These are phyloP conservation scores for Boletus rubroflammeus DNA, from an alignment of 768 basidiomycete genomes.

Conservation along the genomic window DNA sequence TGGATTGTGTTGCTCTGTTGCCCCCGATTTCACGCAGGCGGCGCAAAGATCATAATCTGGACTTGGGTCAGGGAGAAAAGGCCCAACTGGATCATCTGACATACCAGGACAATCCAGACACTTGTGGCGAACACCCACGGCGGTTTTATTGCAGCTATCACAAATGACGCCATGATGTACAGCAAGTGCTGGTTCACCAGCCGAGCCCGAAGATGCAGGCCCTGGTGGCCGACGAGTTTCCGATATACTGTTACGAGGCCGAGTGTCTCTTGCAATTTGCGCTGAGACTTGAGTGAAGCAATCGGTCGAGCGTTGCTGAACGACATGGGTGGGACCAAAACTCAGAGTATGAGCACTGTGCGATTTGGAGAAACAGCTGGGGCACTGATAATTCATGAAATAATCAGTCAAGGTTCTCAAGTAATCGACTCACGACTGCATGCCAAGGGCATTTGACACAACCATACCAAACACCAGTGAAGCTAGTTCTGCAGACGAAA, in stretches of 20 bases:
- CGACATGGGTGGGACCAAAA: slow-evolving; percentile 30
- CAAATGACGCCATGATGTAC: slow-evolving; percentile 61
- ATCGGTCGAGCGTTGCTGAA: slow-evolving; percentile 15
- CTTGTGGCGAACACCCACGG: slow-evolving; percentile 72
- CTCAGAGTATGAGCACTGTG: slow-evolving; percentile 28
- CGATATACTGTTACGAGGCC: background rate
- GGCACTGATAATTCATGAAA: slow-evolving; percentile 22
- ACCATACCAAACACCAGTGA: slow-evolving; percentile 28
- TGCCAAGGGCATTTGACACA: slow-evolving; percentile 33
- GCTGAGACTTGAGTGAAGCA: background rate
- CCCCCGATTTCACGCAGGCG: slow-evolving; percentile 47
- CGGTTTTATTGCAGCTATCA: slow-evolving; percentile 54
- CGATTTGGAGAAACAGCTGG: slow-evolving; percentile 28
- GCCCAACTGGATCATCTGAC: slow-evolving; percentile 11
- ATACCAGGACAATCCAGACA: slow-evolving; percentile 73
- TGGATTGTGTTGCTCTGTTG: slow-evolving; percentile 51
- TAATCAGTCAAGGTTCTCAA: background rate
- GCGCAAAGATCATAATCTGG: slow-evolving; percentile 74
- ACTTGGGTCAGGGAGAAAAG: slow-evolving; percentile 1
- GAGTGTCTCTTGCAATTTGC: background rate
- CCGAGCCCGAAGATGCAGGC: background rate
- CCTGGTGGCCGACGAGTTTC: background rate
- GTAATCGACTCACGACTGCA: slow-evolving; percentile 22
- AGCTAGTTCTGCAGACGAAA: slow-evolving; percentile 29
- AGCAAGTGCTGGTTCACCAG: background rate